A percentile compares a stretch with the other conserved stretches of the same genome.
Conservation (phyloP, 441 rosid species). For the Gossypium schwendimanii region DNA sequence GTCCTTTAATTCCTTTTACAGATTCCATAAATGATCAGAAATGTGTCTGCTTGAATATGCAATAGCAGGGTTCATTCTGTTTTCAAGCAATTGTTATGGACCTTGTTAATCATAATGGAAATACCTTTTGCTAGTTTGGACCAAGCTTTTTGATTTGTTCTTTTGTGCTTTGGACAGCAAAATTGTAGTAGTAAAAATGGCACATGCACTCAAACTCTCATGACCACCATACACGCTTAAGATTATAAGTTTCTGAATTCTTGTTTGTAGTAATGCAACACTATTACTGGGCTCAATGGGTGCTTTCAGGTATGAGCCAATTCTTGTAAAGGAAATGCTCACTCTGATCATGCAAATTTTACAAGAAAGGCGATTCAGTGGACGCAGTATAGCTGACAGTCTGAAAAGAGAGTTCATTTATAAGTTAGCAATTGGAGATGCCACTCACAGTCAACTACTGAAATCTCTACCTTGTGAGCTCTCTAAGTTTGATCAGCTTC, state of each 20-base stretch:
- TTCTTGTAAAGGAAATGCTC: constrained; percentile 85
- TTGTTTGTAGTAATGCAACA: not conserved
- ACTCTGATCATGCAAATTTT: constrained; percentile 76
- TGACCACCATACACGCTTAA: not conserved
- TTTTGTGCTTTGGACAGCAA: not conserved
- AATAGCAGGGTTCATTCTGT: no score
- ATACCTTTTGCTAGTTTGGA: not conserved
- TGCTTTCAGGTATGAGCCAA: constrained; percentile 74
- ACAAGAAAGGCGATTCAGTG: constrained; percentile 92
- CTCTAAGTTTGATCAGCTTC: constrained; percentile 69
- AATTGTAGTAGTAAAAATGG: not conserved
- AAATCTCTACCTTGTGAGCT: constrained; percentile 83
- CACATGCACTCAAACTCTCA: not conserved
- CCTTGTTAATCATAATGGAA: not conserved
- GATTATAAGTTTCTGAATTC: constrained; percentile 2
- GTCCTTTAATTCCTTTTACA: not conserved
- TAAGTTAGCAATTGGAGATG: constrained; percentile 82
- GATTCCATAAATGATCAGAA: not conserved
- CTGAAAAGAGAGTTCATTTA: constrained; percentile 82
- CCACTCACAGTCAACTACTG: constrained; percentile 88
- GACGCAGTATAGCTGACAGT: constrained; percentile 63
- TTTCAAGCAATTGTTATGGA: not conserved
- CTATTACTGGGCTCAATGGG: constrained; percentile 16
- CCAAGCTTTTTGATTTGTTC: not conserved
- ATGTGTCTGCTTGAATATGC: not conserved